These are phyloP conservation scores for Brassica balearica DNA, from an alignment of 441 rosid species.

Conservation along the genomic window DNA sequence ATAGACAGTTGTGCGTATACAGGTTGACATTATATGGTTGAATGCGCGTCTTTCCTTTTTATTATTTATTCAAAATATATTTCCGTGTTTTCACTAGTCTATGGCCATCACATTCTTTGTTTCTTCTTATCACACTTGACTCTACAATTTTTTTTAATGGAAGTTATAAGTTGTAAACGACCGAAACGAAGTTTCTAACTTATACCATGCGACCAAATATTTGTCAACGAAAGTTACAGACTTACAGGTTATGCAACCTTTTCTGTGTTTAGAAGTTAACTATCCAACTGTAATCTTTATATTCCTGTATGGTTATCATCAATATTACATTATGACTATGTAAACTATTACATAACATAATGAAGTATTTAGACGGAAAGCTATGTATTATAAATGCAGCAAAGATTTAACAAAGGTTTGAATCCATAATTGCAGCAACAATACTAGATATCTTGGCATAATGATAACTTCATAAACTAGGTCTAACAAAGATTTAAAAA, in stretches of 20 bases:
- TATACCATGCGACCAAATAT: not conserved
- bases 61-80: constrained; percentile 20
- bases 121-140: constrained; percentile 17
- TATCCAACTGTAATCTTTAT: too few species aligned
- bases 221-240: constrained; percentile 18
- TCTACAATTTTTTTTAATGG: not conserved
- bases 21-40: constrained; percentile 46
- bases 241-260: constrained; percentile 1
- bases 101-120: not conserved
- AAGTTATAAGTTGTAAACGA: constrained; percentile 24
- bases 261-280: constrained; percentile 6
- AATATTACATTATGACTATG: too few species aligned
- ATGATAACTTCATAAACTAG: not conserved
- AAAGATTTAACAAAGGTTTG: not conserved
- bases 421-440: not conserved
- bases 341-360: too few species aligned
- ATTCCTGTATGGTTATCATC: too few species aligned
- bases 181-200: constrained; percentile 2
- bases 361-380: too few species aligned
- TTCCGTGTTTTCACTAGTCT: constrained; percentile 37
- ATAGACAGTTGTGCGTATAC: constrained; percentile 45
- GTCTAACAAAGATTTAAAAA: not conserved
- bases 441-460: not conserved
- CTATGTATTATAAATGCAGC: not conserved
- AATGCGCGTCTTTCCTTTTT: constrained; percentile 42